Conservation (phyloP, 306 rosid genomes). For the Morella rubra region DNA sequence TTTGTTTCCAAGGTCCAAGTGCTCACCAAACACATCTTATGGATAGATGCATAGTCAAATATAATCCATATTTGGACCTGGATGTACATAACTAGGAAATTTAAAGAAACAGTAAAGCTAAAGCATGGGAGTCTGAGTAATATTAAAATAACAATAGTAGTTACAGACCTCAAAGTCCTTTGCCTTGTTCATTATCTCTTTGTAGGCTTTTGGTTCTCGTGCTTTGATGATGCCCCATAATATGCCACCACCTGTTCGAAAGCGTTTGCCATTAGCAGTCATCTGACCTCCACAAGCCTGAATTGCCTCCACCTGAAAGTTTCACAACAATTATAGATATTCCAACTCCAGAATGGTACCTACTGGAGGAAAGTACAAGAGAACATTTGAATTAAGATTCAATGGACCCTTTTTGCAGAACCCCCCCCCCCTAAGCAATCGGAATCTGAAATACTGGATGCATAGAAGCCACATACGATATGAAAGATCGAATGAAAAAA, state of each 20-base stretch:
- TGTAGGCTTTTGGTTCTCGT: slow-evolving; percentile 79
- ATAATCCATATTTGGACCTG: neutral
- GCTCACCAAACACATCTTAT: neutral
- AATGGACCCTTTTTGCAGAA: neutral
- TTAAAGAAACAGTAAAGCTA: neutral
- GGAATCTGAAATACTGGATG: slow-evolving; percentile 11
- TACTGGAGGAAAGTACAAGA: slow-evolving; percentile 10
- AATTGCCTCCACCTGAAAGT: slow-evolving; percentile 74
- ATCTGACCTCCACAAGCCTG: slow-evolving; percentile 87
- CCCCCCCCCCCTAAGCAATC: slow-evolving; percentile 14
- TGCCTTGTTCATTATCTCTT: slow-evolving; percentile 84
- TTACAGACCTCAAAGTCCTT: slow-evolving; percentile 78
- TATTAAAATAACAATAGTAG: neutral
- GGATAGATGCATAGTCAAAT: neutral
- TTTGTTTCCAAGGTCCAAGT: neutral
- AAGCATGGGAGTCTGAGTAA: neutral
- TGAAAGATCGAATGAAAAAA: slow-evolving; percentile 9
- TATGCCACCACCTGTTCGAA: slow-evolving; percentile 79
- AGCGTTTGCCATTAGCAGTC: slow-evolving; percentile 74
- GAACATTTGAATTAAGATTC: slow-evolving; percentile 5
- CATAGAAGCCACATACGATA: neutral
- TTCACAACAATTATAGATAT: slow-evolving; percentile 25
- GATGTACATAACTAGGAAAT: neutral
- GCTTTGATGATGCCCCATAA: slow-evolving; percentile 67
- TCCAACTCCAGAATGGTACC: slow-evolving; percentile 2